A percentile compares a stretch with the other conserved stretches of the same genome.
These are phyloP conservation scores for Malassezia yamatoensis DNA, from an alignment of 1,284 basidiomycete species.

Conservation along the genomic window DNA sequence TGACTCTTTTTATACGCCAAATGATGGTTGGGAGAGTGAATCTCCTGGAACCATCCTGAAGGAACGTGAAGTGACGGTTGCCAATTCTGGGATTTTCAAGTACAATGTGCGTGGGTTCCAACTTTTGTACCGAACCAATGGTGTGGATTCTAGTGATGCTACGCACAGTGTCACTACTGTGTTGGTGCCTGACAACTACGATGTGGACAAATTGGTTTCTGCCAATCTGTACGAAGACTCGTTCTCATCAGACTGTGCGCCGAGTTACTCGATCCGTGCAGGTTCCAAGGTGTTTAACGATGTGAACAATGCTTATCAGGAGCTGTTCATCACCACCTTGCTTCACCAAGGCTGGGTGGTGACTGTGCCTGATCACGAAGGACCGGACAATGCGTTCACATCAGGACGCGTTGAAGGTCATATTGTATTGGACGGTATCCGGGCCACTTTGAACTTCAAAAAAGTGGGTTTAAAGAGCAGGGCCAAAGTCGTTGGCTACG, in stretches of 20 bases:
- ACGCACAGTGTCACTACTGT: slow-evolving; percentile 25
- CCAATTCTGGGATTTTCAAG: neutral
- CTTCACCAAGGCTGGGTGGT: slow-evolving; percentile 34
- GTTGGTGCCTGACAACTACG: slow-evolving; percentile 23
- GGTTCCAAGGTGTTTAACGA: slow-evolving; percentile 18
- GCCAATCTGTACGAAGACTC: slow-evolving; percentile 29
- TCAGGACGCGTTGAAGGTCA: slow-evolving; percentile 30
- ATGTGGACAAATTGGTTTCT: slow-evolving; percentile 26
- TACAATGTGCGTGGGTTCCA: slow-evolving; percentile 9
- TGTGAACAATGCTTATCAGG: slow-evolving; percentile 21
- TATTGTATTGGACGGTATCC: slow-evolving; percentile 31
- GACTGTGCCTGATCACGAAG: slow-evolving; percentile 37
- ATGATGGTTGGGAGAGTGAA: slow-evolving; percentile 1
- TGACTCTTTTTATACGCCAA: slow-evolving; percentile 11
- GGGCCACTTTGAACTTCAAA: slow-evolving; percentile 25
- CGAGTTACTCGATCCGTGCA: slow-evolving; percentile 20
- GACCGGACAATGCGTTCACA: slow-evolving; percentile 32
- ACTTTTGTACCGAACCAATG: slow-evolving; percentile 15
- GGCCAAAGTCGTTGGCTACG: slow-evolving; percentile 28
- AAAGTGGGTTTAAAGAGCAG: slow-evolving; percentile 20
- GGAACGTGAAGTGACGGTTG: slow-evolving; percentile 1
- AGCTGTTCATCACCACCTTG: slow-evolving; percentile 29
- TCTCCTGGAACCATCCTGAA: slow-evolving; percentile 11
- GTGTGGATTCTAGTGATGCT: neutral
- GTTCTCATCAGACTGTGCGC: slow-evolving; percentile 25